These are phyloP conservation scores for Fraxinus anomala DNA, from an alignment of 257 asterid species.

Conservation along the genomic window DNA sequence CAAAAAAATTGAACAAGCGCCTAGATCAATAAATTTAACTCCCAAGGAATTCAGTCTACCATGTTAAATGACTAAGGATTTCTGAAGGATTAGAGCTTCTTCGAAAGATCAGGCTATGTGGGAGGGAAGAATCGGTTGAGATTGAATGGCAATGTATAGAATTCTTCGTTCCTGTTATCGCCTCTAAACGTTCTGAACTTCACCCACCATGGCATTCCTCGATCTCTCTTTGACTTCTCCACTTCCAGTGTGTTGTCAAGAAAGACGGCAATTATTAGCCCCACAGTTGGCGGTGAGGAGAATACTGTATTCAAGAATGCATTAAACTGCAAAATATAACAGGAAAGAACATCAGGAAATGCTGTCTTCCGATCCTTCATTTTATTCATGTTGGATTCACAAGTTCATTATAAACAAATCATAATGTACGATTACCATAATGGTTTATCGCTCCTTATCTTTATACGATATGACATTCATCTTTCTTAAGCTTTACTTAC, in stretches of 20 bases:
- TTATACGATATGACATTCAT: background rate
- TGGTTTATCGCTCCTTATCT: too few species aligned
- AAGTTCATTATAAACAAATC: too few species aligned
- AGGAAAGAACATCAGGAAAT: background rate
- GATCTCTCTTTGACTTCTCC: slow-evolving; percentile 85
- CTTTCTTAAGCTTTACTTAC: slow-evolving; percentile 39
- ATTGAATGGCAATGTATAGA: slow-evolving; percentile 91
- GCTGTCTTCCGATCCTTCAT: background rate
- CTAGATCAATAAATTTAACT: slow-evolving; percentile 11
- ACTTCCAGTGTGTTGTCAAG: slow-evolving; percentile 94
- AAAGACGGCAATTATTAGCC: slow-evolving; percentile 75
- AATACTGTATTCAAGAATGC: slow-evolving; percentile 87
- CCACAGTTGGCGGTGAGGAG: slow-evolving; percentile 87
- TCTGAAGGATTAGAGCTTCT: slow-evolving; percentile 22
- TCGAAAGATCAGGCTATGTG: slow-evolving; percentile 41
- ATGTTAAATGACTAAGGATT: slow-evolving; percentile 26
- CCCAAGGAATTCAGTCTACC: slow-evolving; percentile 32
- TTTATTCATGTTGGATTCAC: background rate
- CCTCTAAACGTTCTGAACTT: slow-evolving; percentile 93
- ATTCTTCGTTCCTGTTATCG: slow-evolving; percentile 89
- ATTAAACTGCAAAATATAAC: slow-evolving; percentile 65
- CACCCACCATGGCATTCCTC: slow-evolving; percentile 99
- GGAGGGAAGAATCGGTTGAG: slow-evolving; percentile 98
- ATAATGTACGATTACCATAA: too few species aligned
- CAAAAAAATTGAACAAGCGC: slow-evolving; percentile 31